Base-by-base conservation (phyloP, 2,329 filamentous ascomycete genomes). In the Fusarium miscanthi region DNA sequence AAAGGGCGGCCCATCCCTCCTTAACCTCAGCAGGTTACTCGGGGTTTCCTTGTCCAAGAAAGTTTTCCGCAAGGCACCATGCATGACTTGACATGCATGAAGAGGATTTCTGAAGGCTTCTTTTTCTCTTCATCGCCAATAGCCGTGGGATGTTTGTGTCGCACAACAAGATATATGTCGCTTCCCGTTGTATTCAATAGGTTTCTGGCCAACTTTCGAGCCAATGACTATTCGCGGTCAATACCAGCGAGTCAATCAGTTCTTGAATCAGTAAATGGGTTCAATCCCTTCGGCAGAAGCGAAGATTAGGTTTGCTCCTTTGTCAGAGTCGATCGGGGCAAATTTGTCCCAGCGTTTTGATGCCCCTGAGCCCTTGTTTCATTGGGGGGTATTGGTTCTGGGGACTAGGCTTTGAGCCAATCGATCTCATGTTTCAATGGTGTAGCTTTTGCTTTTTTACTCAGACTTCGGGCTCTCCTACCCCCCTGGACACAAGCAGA, bases 41-140 rank as follows among this genome's bases (percentile, higher is more conserved):
- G 51, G 58, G 54, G 66, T 54, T 58, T 61, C 70, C 70, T 54
- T 74, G 62, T 59, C 70, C 31, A 71, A 54, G 41, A 38, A 38
- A 38, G 62, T 30, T 53, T 56, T 66, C 38, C 63, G 45, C 52
- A 70, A 69, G 70, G 67, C 53, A 45, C 63, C 54, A 74, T 77
- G 75, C 74, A 77, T 74, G 68, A 67, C 65, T 68, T 64, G 58
- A 57, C 54, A 73, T 76, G 71, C 71, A 76, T 69, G 70, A 74
- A 58, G 51, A 61, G 59, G 35, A 74, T 42, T 30, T 59, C 41
- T 66, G 35, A 48, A 42, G 31, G 19, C 25, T 59, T 52, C 52
- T 46, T 59, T 46, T 59, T 53, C 49, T 25, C 23, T 25, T 54
- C 53, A 41, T 46, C 38, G 42, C 58, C 70, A 64, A 64, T 65